Evolutionary conservation across 257 asterid species (phyloP).

Genomic region (Eustoma russellianum): DNA sequence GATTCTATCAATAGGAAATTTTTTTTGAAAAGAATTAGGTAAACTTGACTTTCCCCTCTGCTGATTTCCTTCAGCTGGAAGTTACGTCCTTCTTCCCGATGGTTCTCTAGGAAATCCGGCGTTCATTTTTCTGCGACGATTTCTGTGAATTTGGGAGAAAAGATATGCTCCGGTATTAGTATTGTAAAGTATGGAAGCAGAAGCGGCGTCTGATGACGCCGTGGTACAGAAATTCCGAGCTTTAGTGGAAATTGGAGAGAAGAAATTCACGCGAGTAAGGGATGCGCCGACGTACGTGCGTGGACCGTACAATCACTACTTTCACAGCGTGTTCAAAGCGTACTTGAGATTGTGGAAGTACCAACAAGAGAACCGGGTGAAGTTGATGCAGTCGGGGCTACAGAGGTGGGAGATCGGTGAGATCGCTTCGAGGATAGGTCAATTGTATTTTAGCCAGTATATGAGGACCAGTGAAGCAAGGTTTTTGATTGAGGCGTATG

Average conservation of each 20-base stretch:
- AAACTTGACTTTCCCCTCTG: no score
- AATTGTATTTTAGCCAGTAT: constrained; percentile 81
- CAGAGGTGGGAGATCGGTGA: constrained; percentile 98
- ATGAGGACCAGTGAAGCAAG: constrained; percentile 89
- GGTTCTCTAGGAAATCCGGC: no score
- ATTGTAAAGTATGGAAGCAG: constrained; percentile 32
- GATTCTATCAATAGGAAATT: no score
- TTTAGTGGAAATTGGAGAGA: constrained; percentile 73
- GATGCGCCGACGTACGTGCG: constrained; percentile 83
- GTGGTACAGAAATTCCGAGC: constrained; percentile 50
- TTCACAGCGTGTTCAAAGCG: constrained; percentile 83
- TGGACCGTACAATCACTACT: constrained; percentile 52
- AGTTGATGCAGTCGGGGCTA: constrained; percentile 60
- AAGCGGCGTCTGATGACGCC: constrained; percentile 26
- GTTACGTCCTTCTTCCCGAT: no score
- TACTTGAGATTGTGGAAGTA: constrained; percentile 83
- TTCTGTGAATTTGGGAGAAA: no score
- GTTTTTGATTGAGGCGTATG: constrained; percentile 77
- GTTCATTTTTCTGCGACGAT: no score
- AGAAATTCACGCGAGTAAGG: constrained; percentile 81
- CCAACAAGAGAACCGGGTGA: constrained; percentile 80
- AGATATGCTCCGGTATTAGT: no score
- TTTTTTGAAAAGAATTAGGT: no score
- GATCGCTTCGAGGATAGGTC: constrained; percentile 98
- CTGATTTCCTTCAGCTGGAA: no score